Evolutionary conservation across 2,329 filamentous ascomycete species (phyloP), one percentile per base, ranked within the genome.

Genomic region (Gnomoniopsis sp.): DNA sequence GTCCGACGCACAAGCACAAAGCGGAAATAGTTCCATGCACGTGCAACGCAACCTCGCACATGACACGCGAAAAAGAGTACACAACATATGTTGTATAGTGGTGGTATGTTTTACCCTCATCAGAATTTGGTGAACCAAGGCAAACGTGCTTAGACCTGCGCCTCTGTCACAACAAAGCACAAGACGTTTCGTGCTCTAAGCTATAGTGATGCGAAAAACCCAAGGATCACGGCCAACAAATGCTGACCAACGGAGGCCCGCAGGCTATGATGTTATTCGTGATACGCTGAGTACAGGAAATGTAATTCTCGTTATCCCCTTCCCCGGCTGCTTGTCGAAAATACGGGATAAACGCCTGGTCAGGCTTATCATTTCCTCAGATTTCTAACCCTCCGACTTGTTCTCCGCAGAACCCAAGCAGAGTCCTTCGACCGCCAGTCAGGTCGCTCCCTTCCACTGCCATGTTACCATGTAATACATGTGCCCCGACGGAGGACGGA

Each of bases 241-340:
- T 44, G 10, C 23, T 46, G 52, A 49, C 48, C 48, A 48, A 61
- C 47, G 49, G 41, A 38, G 36, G 36, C 21, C 34, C 54, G 41
- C 48, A 52, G 55, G 50, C 34, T 33, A 17, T 33, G 22, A 21
- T 22, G 34, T 44, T 22, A 53, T 50, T 51, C 59, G 26, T 48
- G 52, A 51, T 54, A 49, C 55, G 55, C 59, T 55, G 38, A 61
- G 22, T 23, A 50, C 14, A 43, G 21, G 21, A 30, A 22, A 22
- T 53, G 36, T 26, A 21, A 49, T 49, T 19, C 21, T n/a, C 17
- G 6, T 8, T 14, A 8, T 49, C 49, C 14, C 33, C 19, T 52
- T 26, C 21, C 34, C 49, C 26, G 14, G 21, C 34, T 41, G 36
- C 26, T 23, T 14, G 21, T 36, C 23, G 19, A 21, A 30, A 41